These are phyloP conservation scores for Russula griseocarnosa DNA, from an alignment of 768 basidiomycete genomes.

Conservation along the genomic window DNA sequence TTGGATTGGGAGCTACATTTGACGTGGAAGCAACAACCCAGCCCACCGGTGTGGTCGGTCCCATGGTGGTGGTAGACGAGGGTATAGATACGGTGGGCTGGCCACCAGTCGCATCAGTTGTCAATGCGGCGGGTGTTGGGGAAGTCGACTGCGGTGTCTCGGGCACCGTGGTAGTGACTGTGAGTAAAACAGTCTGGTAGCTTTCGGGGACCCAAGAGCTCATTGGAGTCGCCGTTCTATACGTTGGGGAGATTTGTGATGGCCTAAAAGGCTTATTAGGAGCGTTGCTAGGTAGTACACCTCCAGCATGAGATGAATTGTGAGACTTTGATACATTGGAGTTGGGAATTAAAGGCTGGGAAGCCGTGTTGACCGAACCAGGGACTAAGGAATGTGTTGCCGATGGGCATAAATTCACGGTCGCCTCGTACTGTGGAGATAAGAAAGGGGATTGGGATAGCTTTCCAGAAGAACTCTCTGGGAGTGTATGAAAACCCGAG, in stretches of 20 bases:
- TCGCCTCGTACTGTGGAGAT: neutral
- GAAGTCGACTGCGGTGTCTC: constrained; percentile 44
- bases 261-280: neutral
- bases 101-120: constrained; percentile 43
- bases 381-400: neutral
- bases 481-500: neutral
- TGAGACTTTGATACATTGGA: neutral
- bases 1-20: constrained; percentile 51
- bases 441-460: neutral
- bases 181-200: constrained; percentile 29
- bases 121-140: constrained; percentile 40
- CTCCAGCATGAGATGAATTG: neutral
- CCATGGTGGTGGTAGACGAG: constrained; percentile 45
- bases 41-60: constrained; percentile 44
- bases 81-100: constrained; percentile 42
- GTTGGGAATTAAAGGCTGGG: neutral
- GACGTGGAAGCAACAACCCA: constrained; percentile 48
- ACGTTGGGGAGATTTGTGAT: constrained; percentile 1
- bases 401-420: neutral
- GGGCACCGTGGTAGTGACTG: constrained; percentile 40
- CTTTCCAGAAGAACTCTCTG: neutral
- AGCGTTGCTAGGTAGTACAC: neutral
- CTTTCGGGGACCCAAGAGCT: neutral
- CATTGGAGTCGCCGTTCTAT: neutral
- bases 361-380: neutral